Conservation (phyloP, 179 eudicot species). For the Sideroxylon spinosum region DNA sequence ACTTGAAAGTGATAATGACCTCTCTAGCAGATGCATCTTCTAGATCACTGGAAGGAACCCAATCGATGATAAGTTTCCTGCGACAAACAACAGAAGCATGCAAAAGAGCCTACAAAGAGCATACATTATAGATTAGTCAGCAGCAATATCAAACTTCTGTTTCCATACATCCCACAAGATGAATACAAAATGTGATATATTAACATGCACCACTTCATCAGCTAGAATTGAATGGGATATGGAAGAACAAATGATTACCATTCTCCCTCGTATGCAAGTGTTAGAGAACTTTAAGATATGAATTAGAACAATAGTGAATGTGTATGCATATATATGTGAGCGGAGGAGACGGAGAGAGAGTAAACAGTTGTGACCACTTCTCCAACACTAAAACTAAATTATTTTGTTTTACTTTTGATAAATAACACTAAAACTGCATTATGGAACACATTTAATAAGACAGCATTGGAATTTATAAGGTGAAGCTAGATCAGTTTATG, state of each 20-base stretch:
- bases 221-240: neutral
- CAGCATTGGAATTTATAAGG: neutral
- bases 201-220: slow-evolving; percentile 1
- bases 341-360: neutral
- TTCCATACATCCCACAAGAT: slow-evolving; percentile 6
- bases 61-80: slow-evolving; percentile 58
- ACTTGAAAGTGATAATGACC: slow-evolving; percentile 31
- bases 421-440: too few species aligned
- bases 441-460: neutral
- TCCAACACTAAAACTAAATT: neutral
- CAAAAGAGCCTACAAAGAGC: slow-evolving; percentile 65
- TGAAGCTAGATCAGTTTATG: too few species aligned
- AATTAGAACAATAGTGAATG: neutral
- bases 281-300: neutral
- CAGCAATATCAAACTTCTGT: neutral
- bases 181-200: neutral
- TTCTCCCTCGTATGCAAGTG: neutral
- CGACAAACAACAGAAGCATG: slow-evolving; percentile 81
- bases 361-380: neutral
- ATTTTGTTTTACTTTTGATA: too few species aligned
- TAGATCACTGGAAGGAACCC: slow-evolving; percentile 85
- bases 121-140: neutral
- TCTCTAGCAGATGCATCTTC: slow-evolving; percentile 63
- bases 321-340: neutral
- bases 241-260: neutral